phyloP scores from a whole-genome alignment of 169 alveolate genomes.

The Plasmodium reichenowi region DNA sequence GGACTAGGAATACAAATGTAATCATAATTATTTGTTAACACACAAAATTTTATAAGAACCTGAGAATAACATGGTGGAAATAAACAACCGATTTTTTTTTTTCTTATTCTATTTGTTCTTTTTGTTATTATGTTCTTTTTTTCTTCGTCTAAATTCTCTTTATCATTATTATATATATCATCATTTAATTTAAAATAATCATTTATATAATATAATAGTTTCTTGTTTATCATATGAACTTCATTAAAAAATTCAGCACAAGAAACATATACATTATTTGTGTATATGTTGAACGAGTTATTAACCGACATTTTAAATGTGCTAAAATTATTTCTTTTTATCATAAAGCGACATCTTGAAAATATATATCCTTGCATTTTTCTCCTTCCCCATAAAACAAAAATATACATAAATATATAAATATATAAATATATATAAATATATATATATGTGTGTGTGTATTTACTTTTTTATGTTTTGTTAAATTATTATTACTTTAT shows the following conservation, averaged over 20 bases:
- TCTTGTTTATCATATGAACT: slow-evolving; percentile 46
- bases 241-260: slow-evolving; percentile 30
- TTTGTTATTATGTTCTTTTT: neutral
- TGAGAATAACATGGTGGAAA: slow-evolving; percentile 75
- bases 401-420: neutral
- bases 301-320: slow-evolving; percentile 32
- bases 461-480: neutral
- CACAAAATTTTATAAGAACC: slow-evolving; percentile 49
- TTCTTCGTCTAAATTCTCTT: neutral
- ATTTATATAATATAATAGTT: slow-evolving; percentile 48
- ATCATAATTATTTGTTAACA: slow-evolving; percentile 65
- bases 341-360: neutral
- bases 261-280: slow-evolving; percentile 29
- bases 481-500: too few species aligned
- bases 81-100: slow-evolving; percentile 47
- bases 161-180: too few species aligned
- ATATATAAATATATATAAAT: neutral
- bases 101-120: too few species aligned
- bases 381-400: neutral
- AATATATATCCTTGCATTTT: slow-evolving; percentile 3
- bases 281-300: slow-evolving; percentile 41
- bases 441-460: neutral
- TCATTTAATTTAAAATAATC: slow-evolving; percentile 47
- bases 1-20: slow-evolving; percentile 69
- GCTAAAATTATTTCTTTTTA: slow-evolving; percentile 29